Evolutionary conservation across 2,329 filamentous ascomycete genomes (phyloP), one percentile per base, ranked within the genome.

Genomic region (Aureobasidium sp.): DNA sequence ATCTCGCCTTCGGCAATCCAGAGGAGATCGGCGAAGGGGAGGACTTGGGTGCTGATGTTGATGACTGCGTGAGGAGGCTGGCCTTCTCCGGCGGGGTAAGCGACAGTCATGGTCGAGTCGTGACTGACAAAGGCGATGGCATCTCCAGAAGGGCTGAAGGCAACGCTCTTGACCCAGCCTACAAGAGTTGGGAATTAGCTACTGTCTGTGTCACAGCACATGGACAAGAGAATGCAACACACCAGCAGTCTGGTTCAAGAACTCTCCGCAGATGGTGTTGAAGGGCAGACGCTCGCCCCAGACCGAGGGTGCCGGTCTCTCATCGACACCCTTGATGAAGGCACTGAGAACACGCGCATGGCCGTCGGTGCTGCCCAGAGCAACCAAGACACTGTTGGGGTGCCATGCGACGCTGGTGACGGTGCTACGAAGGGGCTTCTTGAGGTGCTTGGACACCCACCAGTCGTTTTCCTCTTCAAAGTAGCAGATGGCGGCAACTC

Each of bases 381-480:
- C 94, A 27, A 99, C 82, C 36, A 99, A 84, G 17, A 99, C 94
- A 11, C 90, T 95, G 81, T 99, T 99, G 39, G 94, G 94, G 76
- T 99, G 94, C 94, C 94, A 99, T 62, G 88, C 87, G 48, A 99
- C 86, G 17, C 89, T 91, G 62, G 94, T 97, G 70, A 99, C 93
- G 62, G 94, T 99, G 74, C 91, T 96, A 68, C 93, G 89, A 70
- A 99, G 96, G 22, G 94, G 94, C 84, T 97, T 99, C 85, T 97
- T 97, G 72, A 99, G 79, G 78, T 99, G 94, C 82, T 99, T 99
- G 41, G 92, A 97, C 45, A 99, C 93, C 94, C 94, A 99, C 94
- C 94, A 99, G 80, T 99, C 92, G 77, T 99, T 97, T 77, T 99
- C 94, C 75, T 96, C 90, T 73, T 99, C 94, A 70, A 99, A 99